Evolutionary conservation across 2,329 filamentous ascomycete genomes (phyloP).

Genomic region (Cladosporium austrohemisphaericum): DNA sequence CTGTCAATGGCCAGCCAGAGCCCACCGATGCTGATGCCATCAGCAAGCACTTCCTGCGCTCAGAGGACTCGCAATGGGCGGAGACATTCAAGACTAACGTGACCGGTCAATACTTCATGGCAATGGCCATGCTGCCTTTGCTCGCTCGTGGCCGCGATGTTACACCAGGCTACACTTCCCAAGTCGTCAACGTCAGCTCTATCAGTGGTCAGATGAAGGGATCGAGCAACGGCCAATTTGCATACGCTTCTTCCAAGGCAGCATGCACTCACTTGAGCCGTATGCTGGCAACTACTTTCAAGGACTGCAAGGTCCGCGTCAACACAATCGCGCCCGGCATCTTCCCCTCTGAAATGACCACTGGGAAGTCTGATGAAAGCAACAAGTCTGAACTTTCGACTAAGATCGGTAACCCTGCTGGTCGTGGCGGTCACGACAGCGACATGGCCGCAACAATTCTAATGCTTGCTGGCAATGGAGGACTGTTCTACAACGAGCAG

Average conservation of each 20-base stretch:
- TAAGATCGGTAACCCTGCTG: slow-evolving; percentile 43
- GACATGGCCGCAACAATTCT: slow-evolving; percentile 52
- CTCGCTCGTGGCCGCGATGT: slow-evolving; percentile 47
- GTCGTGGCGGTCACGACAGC: slow-evolving; percentile 42
- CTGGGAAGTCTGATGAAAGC: slow-evolving; percentile 41
- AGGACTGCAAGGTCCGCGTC: slow-evolving; percentile 41
- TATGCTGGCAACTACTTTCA: slow-evolving; percentile 46
- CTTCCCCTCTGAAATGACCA: slow-evolving; percentile 49
- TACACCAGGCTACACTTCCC: slow-evolving; percentile 48
- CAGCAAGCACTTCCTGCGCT: slow-evolving; percentile 49
- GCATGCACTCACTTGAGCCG: slow-evolving; percentile 44
- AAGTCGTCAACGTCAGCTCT: slow-evolving; percentile 53
- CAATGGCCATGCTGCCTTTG: slow-evolving; percentile 53
- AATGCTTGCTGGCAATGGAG: slow-evolving; percentile 49
- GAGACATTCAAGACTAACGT: slow-evolving; percentile 53
- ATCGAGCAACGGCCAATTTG: slow-evolving; percentile 48
- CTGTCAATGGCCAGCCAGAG: slow-evolving; percentile 46
- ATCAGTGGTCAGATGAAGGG: slow-evolving; percentile 52
- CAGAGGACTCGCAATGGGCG: slow-evolving; percentile 44
- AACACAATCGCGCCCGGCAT: slow-evolving; percentile 44
- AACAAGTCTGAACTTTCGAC: slow-evolving; percentile 46
- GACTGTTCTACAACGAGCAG: slow-evolving; percentile 53
- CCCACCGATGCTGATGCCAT: slow-evolving; percentile 46
- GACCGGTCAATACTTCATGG: slow-evolving; percentile 50
- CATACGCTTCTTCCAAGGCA: slow-evolving; percentile 51